Percentiles rank a stretch among this genome's conserved stretches.
phyloP scores from a whole-genome alignment of 2,329 filamentous ascomycete genomes.

The Lecanosticta acicola region DNA sequence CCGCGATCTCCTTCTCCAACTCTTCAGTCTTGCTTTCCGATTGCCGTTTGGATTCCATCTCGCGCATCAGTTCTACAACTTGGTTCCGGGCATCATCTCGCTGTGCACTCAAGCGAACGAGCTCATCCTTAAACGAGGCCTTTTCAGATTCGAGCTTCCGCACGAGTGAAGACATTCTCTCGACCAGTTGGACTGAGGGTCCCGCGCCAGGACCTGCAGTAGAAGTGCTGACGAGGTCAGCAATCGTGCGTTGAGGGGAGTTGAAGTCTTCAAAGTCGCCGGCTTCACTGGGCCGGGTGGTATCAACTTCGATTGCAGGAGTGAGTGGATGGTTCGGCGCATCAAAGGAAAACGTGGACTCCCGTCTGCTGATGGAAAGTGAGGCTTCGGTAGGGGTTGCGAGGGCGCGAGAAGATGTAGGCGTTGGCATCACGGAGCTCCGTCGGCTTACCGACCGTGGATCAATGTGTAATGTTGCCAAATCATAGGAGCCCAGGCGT shows the following conservation, averaged over 20 bases:
- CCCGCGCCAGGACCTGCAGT: constrained; percentile 71
- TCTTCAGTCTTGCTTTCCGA: constrained; percentile 56
- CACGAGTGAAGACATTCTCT: constrained; percentile 91
- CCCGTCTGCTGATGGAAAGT: constrained; percentile 38
- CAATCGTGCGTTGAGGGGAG: constrained; percentile 64
- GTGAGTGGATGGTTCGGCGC: constrained; percentile 34
- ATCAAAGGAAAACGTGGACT: constrained; percentile 39
- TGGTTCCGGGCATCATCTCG: constrained; percentile 87
- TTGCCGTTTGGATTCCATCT: constrained; percentile 65
- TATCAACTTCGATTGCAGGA: constrained; percentile 46
- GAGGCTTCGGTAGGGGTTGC: constrained; percentile 22
- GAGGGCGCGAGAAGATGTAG: constrained; percentile 14
- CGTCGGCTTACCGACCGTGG: constrained; percentile 32
- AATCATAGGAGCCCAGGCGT: constrained; percentile 27
- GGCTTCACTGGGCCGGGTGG: constrained; percentile 47
- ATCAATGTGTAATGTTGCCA: constrained; percentile 21
- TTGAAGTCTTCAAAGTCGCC: constrained; percentile 52
- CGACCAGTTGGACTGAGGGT: constrained; percentile 88
- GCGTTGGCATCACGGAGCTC: constrained; percentile 22
- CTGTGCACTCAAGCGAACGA: constrained; percentile 72
- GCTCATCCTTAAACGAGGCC: constrained; percentile 79
- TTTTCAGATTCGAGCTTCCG: constrained; percentile 88
- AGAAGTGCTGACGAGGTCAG: constrained; percentile 50
- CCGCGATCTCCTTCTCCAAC: constrained; percentile 62
- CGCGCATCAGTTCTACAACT: constrained; percentile 84